A percentile compares a stretch with the other conserved stretches of the same genome.
These are phyloP conservation scores for Croton setiger DNA, from an alignment of 441 rosid species.

Conservation along the genomic window DNA sequence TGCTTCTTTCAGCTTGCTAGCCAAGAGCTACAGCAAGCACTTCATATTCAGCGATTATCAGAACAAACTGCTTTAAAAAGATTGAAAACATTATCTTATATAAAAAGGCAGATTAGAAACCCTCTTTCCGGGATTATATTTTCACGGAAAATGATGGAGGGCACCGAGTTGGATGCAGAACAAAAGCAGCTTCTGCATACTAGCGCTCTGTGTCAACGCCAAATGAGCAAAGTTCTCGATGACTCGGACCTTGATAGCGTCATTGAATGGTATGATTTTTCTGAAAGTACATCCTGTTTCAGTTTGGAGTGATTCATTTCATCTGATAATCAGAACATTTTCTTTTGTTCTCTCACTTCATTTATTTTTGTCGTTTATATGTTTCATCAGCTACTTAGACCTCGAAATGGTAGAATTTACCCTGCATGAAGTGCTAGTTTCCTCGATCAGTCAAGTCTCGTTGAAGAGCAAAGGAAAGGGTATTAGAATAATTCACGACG, in stretches of 20 bases:
- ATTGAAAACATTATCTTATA: slow-evolving; percentile 66
- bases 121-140: slow-evolving; percentile 78
- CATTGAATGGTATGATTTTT: slow-evolving; percentile 64
- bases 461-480: slow-evolving; percentile 60
- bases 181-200: slow-evolving; percentile 63
- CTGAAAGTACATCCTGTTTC: neutral
- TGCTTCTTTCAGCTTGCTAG: slow-evolving; percentile 97
- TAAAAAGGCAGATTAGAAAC: slow-evolving; percentile 71
- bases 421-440: slow-evolving; percentile 52
- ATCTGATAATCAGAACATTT: neutral
- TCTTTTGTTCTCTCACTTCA: slow-evolving; percentile 6
- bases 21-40: slow-evolving; percentile 84
- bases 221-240: slow-evolving; percentile 74
- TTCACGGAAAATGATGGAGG: slow-evolving; percentile 70
- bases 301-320: neutral
- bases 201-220: slow-evolving; percentile 75
- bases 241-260: slow-evolving; percentile 83
- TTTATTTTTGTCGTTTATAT: neutral
- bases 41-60: slow-evolving; percentile 75
- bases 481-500: slow-evolving; percentile 50
- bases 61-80: slow-evolving; percentile 77
- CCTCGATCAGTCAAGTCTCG: slow-evolving; percentile 73
- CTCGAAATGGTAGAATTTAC: slow-evolving; percentile 82
- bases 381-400: slow-evolving; percentile 54
- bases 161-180: slow-evolving; percentile 61